phyloP scores from a whole-genome alignment of 148 eudicot species.

The Simmondsia chinensis region DNA sequence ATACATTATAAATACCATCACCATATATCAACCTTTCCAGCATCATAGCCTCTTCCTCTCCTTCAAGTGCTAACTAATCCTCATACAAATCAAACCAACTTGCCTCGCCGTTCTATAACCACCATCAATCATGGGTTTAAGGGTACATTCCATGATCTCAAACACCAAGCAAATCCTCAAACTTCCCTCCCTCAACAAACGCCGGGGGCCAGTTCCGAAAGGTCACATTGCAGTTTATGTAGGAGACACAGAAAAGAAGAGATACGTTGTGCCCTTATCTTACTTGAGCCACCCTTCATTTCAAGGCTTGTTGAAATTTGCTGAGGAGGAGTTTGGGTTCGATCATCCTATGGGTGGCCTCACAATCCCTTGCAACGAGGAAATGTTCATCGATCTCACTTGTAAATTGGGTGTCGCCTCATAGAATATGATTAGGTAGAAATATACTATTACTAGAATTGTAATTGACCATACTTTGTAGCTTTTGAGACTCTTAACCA shows the following conservation, averaged over 20 bases:
- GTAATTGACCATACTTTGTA: no score
- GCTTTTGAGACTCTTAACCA: no score
- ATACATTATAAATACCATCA: not conserved
- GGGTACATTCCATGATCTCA: not conserved
- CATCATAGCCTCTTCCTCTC: not conserved
- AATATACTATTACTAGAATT: no score
- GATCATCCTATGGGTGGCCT: slow-evolving; percentile 21
- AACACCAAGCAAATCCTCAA: slow-evolving; percentile 7
- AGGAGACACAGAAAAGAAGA: slow-evolving; percentile 10
- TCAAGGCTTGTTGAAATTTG: slow-evolving; percentile 15
- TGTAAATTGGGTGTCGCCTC: no score
- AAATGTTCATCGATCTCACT: slow-evolving; percentile 15
- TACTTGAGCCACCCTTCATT: slow-evolving; percentile 23
- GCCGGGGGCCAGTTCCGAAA: not conserved
- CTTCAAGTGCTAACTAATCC: not conserved
- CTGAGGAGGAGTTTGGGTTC: slow-evolving; percentile 23
- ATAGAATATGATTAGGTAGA: no score
- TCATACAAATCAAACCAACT: no score
- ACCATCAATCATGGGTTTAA: not conserved
- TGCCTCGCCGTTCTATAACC: no score
- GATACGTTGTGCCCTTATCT: slow-evolving; percentile 13
- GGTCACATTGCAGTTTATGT: slow-evolving; percentile 11
- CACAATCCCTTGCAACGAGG: slow-evolving; percentile 22
- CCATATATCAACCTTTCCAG: not conserved
- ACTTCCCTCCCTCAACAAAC: slow-evolving; percentile 1